phyloP scores from a whole-genome alignment of 2,329 filamentous ascomycete species.

The Aureobasidium pullulans region DNA sequence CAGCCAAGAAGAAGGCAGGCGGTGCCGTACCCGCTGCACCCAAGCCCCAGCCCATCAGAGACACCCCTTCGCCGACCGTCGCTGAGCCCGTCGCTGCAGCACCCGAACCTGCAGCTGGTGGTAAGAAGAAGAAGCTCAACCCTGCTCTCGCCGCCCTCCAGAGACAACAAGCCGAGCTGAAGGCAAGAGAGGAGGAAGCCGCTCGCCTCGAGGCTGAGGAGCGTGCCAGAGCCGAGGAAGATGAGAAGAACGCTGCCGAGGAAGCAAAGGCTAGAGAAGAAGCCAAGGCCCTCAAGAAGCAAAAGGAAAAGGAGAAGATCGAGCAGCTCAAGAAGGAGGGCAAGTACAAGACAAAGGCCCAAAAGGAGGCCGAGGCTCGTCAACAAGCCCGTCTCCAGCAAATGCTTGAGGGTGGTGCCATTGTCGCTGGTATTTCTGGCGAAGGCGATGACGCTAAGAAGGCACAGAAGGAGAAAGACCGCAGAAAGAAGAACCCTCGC shows the following conservation, averaged over 20 bases:
- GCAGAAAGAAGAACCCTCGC: slow-evolving; percentile 66
- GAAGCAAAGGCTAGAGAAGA: slow-evolving; percentile 67
- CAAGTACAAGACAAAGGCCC: slow-evolving; percentile 78
- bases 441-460: slow-evolving; percentile 64
- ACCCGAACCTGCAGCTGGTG: slow-evolving; percentile 44
- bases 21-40: slow-evolving; percentile 36
- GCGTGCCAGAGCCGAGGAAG: slow-evolving; percentile 56
- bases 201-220: slow-evolving; percentile 55
- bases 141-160: slow-evolving; percentile 65
- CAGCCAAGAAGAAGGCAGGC: slow-evolving; percentile 67
- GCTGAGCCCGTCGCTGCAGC: slow-evolving; percentile 42
- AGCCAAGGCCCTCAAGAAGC: slow-evolving; percentile 69
- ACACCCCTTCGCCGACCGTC: slow-evolving; percentile 1
- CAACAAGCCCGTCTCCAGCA: slow-evolving; percentile 76
- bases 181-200: slow-evolving; percentile 56
- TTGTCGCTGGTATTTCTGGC: slow-evolving; percentile 49
- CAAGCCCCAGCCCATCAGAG: slow-evolving; percentile 37
- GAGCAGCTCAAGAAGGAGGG: slow-evolving; percentile 84
- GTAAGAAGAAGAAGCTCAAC: slow-evolving; percentile 86
- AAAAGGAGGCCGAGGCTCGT: slow-evolving; percentile 72
- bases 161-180: slow-evolving; percentile 76
- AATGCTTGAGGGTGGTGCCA: slow-evolving; percentile 71
- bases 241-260: slow-evolving; percentile 58
- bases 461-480: slow-evolving; percentile 65
- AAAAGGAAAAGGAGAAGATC: slow-evolving; percentile 77